Conservation (phyloP, 148 eudicot species). For the Spergularia marina region DNA sequence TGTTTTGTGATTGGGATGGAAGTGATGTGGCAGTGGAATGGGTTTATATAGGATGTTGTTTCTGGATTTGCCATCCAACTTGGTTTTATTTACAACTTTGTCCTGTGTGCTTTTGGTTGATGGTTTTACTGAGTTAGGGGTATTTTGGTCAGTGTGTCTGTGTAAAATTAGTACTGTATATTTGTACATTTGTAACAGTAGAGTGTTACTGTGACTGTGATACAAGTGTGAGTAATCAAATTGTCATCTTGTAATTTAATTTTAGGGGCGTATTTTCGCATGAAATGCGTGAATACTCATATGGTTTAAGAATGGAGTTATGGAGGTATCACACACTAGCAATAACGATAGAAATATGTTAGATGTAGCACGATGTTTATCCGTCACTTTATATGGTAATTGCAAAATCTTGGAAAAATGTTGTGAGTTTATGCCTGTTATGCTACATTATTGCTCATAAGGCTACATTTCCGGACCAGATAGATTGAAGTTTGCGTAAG, state of each 20-base stretch:
- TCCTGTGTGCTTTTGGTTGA: not conserved
- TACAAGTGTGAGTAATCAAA: conserved; percentile 17
- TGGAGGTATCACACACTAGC: too few relatives aligned
- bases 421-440: too few relatives aligned
- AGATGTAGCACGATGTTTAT: too few relatives aligned
- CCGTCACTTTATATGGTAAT: too few relatives aligned
- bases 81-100: conserved; percentile 13
- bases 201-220: not conserved
- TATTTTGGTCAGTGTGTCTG: not conserved
- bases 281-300: not conserved
- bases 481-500: too few relatives aligned
- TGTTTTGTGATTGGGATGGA: conserved; percentile 20
- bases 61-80: conserved; percentile 10
- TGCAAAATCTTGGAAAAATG: too few relatives aligned
- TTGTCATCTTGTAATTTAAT: not conserved
- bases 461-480: too few relatives aligned
- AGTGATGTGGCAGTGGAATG: conserved; percentile 29
- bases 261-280: not conserved
- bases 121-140: not conserved
- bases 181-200: not conserved
- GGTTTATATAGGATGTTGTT: conserved; percentile 18
- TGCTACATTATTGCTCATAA: too few relatives aligned
- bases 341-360: too few relatives aligned
- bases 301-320: not conserved
- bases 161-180: not conserved